Percentiles rank a stretch among this genome's conserved stretches.
Evolutionary conservation across 257 asterid genomes (phyloP).

Genomic region (Marsdenia floribunda): DNA sequence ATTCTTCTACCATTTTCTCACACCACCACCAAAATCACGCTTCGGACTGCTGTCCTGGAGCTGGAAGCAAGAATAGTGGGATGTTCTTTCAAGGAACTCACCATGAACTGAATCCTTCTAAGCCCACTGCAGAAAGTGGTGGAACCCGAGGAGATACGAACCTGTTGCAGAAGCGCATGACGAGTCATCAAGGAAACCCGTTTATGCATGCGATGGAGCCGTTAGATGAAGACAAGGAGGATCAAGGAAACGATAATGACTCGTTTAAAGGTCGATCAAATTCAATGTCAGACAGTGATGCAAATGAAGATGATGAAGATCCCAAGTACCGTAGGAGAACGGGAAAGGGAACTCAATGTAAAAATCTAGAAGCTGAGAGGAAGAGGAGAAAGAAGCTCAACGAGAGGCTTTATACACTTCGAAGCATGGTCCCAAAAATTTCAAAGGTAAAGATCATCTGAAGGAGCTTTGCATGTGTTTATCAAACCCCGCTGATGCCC

Average conservation of each 20-base stretch:
- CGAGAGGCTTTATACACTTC: constrained; percentile 70
- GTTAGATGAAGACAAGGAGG: constrained; percentile 18
- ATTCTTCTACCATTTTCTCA: constrained; percentile 17
- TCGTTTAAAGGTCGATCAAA: constrained; percentile 49
- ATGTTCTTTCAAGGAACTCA: constrained; percentile 38
- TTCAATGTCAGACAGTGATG: constrained; percentile 53
- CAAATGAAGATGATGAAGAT: constrained; percentile 65
- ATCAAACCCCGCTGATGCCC: background rate
- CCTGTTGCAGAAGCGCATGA: constrained; percentile 22
- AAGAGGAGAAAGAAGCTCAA: constrained; percentile 84
- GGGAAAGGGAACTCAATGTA: constrained; percentile 67
- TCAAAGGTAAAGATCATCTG: constrained; percentile 47
- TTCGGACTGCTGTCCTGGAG: constrained; percentile 17
- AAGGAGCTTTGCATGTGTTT: background rate
- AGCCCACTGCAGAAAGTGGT: constrained; percentile 26
- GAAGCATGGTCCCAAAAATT: constrained; percentile 83
- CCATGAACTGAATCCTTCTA: constrained; percentile 26
- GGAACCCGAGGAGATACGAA: constrained; percentile 31
- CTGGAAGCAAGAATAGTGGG: constrained; percentile 12
- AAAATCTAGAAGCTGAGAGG: constrained; percentile 82
- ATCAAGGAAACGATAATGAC: constrained; percentile 42
- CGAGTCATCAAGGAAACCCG: constrained; percentile 21
- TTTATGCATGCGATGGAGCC: constrained; percentile 36
- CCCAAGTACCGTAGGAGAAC: constrained; percentile 49
- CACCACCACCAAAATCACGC: constrained; percentile 23